Evolutionary conservation across 768 basidiomycete species (phyloP).

Genomic region (Rhizopogon vinicolor): DNA sequence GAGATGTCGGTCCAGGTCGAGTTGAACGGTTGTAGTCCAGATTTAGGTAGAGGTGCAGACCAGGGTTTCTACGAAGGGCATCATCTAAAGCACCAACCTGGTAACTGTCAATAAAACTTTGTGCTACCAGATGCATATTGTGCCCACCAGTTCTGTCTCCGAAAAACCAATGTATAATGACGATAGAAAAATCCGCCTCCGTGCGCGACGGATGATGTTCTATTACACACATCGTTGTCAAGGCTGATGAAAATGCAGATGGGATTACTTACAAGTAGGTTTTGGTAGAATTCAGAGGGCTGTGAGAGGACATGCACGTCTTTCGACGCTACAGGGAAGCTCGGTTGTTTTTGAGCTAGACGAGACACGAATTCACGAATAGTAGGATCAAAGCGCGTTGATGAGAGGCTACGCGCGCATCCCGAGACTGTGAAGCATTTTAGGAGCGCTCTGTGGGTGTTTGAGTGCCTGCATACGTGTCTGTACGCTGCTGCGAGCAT

Average conservation of each 20-base stretch:
- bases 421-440: constrained; percentile 13
- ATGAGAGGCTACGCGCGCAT: constrained; percentile 25
- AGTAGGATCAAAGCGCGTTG: constrained; percentile 26
- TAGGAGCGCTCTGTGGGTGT: constrained; percentile 1
- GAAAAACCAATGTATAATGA: constrained; percentile 83
- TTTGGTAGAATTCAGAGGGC: constrained; percentile 55
- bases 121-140: background rate
- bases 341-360: constrained; percentile 40
- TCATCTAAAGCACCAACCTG: constrained; percentile 67
- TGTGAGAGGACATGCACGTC: constrained; percentile 50
- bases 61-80: constrained; percentile 53
- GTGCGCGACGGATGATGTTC: constrained; percentile 77
- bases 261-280: constrained; percentile 45
- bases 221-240: constrained; percentile 23
- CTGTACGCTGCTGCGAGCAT: constrained; percentile 6
- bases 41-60: constrained; percentile 64
- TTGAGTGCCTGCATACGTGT: constrained; percentile 1
- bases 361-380: constrained; percentile 33
- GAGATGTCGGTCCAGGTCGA: constrained; percentile 67
- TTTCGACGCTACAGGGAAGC: constrained; percentile 39
- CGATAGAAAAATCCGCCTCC: constrained; percentile 80
- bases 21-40: constrained; percentile 81
- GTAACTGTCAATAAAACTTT: background rate
- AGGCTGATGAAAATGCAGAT: background rate
- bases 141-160: constrained; percentile 73